These are phyloP conservation scores for Teratosphaeria destructans DNA, from an alignment of 2,329 filamentous ascomycete genomes.

Conservation along the genomic window DNA sequence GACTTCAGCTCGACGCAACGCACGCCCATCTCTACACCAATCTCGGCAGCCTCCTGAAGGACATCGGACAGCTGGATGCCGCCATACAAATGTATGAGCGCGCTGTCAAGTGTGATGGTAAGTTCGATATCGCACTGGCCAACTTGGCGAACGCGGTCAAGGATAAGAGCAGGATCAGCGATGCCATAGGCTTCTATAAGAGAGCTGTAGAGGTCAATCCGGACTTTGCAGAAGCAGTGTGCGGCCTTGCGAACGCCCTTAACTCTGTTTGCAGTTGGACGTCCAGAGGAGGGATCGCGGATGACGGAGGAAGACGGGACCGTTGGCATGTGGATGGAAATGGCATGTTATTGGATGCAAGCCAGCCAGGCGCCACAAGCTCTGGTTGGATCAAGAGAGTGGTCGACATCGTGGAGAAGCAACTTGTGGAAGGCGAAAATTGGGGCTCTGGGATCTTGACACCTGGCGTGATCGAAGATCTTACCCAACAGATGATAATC, in stretches of 20 bases:
- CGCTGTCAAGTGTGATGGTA: slow-evolving; percentile 82
- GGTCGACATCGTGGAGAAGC: slow-evolving; percentile 78
- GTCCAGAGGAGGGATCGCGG: slow-evolving; percentile 73
- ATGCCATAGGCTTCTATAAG: slow-evolving; percentile 86
- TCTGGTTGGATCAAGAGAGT: slow-evolving; percentile 81
- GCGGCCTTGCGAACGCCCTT: slow-evolving; percentile 83
- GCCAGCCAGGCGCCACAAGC: slow-evolving; percentile 47
- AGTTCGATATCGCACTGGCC: slow-evolving; percentile 91
- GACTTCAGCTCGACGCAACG: slow-evolving; percentile 70
- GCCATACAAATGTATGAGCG: slow-evolving; percentile 97
- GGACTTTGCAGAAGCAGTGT: slow-evolving; percentile 93
- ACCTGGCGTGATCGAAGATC: slow-evolving; percentile 28
- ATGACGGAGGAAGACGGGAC: slow-evolving; percentile 64
- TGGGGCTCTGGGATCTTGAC: slow-evolving; percentile 70
- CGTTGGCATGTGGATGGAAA: slow-evolving; percentile 86
- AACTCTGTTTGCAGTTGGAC: slow-evolving; percentile 96
- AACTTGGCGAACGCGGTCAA: slow-evolving; percentile 97
- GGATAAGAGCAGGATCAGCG: slow-evolving; percentile 82
- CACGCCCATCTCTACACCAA: slow-evolving; percentile 98
- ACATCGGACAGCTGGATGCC: slow-evolving; percentile 82
- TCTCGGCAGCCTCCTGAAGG: slow-evolving; percentile 85
- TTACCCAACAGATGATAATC: slow-evolving; percentile 37
- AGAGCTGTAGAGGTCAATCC: slow-evolving; percentile 86
- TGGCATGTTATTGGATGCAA: slow-evolving; percentile 71
- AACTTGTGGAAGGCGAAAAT: slow-evolving; percentile 71